A percentile compares a stretch with the other conserved stretches of the same genome.
Conservation (phyloP, 352 stramenopile species). For the Globisporangium cylindrosporum region DNA sequence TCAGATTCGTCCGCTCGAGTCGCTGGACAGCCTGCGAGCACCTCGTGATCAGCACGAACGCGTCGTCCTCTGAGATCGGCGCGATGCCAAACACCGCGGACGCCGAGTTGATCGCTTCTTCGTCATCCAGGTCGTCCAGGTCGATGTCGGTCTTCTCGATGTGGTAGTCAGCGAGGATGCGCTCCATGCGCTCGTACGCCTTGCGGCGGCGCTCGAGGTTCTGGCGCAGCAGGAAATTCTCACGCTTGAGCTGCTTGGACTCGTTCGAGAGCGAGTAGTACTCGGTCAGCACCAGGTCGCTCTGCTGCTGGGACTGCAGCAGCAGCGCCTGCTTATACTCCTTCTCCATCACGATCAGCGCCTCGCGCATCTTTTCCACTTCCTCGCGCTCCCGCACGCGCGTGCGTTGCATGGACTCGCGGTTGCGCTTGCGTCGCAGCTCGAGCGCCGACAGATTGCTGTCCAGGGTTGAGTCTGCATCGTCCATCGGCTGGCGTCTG, state of each 20-base stretch:
- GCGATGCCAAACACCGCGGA: constrained; percentile 9
- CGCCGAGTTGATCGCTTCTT: neutral
- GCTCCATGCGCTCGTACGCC: constrained; percentile 39
- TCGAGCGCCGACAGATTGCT: constrained; percentile 20
- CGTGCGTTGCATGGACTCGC: constrained; percentile 44
- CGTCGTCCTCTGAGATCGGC: constrained; percentile 28
- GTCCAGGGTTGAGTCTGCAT: neutral
- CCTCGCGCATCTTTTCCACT: constrained; percentile 27
- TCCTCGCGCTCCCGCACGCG: constrained; percentile 32
- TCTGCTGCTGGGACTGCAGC: constrained; percentile 16
- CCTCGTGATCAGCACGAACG: constrained; percentile 28
- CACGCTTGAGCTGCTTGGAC: constrained; percentile 33
- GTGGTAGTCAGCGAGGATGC: constrained; percentile 40
- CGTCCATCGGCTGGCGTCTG: neutral
- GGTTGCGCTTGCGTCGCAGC: constrained; percentile 34
- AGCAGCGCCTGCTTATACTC: constrained; percentile 30
- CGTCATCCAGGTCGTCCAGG: neutral
- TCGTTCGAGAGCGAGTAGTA: constrained; percentile 29
- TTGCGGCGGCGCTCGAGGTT: constrained; percentile 33
- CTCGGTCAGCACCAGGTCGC: constrained; percentile 18
- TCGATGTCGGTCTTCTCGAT: constrained; percentile 28
- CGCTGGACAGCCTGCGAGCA: constrained; percentile 26
- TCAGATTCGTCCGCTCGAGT: constrained; percentile 18
- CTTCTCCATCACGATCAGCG: constrained; percentile 35
- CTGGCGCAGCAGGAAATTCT: constrained; percentile 42